phyloP scores from a whole-genome alignment of 2,329 filamentous ascomycete genomes.

The Raffaelea ambrosiae region DNA sequence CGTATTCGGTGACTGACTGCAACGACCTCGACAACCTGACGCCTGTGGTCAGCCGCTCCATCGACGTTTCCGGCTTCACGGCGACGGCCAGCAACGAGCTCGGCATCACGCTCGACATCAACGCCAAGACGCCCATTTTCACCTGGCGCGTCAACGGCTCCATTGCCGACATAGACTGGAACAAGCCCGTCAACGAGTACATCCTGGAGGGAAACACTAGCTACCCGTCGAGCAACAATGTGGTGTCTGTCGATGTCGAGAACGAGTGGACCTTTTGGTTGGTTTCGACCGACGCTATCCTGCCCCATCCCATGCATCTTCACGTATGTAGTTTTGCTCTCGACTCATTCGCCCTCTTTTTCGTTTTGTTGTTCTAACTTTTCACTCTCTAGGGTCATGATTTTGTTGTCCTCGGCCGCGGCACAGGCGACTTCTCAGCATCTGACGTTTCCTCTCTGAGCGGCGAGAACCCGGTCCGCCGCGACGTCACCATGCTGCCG shows the following conservation, averaged over 20 bases:
- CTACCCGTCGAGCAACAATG: slow-evolving; percentile 17
- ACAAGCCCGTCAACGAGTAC: slow-evolving; percentile 24
- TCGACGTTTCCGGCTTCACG: neutral
- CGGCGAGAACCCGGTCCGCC: slow-evolving; percentile 30
- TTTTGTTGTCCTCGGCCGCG: slow-evolving; percentile 16
- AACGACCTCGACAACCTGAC: slow-evolving; percentile 2
- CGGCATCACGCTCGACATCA: slow-evolving; percentile 3
- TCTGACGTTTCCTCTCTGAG: slow-evolving; percentile 16
- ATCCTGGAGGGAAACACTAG: slow-evolving; percentile 18
- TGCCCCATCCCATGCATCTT: slow-evolving; percentile 17
- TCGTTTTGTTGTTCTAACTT: neutral
- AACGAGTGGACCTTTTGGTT: slow-evolving; percentile 12
- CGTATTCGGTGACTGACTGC: neutral
- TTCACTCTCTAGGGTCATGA: slow-evolving; percentile 17
- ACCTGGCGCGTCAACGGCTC: slow-evolving; percentile 16
- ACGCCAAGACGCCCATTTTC: neutral
- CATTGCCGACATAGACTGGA: slow-evolving; percentile 24
- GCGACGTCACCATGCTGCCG: slow-evolving; percentile 35
- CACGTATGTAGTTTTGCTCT: slow-evolving; percentile 12
- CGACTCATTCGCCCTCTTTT: neutral
- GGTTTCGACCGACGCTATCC: slow-evolving; percentile 8
- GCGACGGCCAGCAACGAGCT: slow-evolving; percentile 1
- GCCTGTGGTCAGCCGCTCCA: slow-evolving; percentile 6
- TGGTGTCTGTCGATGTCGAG: slow-evolving; percentile 15
- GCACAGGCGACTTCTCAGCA: slow-evolving; percentile 7